Evolutionary conservation across 2,329 filamentous ascomycete species (phyloP).

Genomic region (Westerdykella aurantiaca): DNA sequence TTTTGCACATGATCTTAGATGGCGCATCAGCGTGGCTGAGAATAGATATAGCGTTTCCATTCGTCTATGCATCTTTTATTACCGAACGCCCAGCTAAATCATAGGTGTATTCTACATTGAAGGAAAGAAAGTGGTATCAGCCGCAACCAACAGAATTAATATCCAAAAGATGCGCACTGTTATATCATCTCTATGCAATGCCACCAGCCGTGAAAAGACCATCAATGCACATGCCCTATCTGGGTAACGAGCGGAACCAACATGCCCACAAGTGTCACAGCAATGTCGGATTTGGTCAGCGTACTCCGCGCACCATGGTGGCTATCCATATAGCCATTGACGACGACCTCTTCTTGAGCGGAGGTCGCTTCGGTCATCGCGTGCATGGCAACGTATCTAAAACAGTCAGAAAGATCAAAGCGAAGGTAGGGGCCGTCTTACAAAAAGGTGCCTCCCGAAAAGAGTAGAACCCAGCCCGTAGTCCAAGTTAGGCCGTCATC

Average conservation of each 20-base stretch:
- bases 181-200: no score
- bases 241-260: constrained; percentile 70
- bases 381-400: constrained; percentile 94
- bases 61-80: no score
- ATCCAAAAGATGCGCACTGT: no score
- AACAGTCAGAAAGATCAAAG: constrained; percentile 1
- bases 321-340: constrained; percentile 50
- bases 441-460: constrained; percentile 93
- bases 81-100: no score
- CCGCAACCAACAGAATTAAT: no score
- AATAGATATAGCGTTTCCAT: no score
- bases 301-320: constrained; percentile 45
- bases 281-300: constrained; percentile 52
- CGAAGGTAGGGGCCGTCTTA: constrained; percentile 47
- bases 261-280: constrained; percentile 66
- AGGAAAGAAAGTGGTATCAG: no score
- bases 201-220: no score
- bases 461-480: constrained; percentile 89
- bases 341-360: constrained; percentile 29
- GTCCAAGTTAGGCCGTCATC: constrained; percentile 70
- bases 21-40: no score
- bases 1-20: no score
- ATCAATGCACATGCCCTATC: constrained; percentile 64
- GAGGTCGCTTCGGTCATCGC: constrained; percentile 77
- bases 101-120: no score